Percentiles rank a stretch among this genome's conserved stretches.
phyloP scores from a whole-genome alignment of 352 stramenopile genomes.

The Pythium myriotylum region DNA sequence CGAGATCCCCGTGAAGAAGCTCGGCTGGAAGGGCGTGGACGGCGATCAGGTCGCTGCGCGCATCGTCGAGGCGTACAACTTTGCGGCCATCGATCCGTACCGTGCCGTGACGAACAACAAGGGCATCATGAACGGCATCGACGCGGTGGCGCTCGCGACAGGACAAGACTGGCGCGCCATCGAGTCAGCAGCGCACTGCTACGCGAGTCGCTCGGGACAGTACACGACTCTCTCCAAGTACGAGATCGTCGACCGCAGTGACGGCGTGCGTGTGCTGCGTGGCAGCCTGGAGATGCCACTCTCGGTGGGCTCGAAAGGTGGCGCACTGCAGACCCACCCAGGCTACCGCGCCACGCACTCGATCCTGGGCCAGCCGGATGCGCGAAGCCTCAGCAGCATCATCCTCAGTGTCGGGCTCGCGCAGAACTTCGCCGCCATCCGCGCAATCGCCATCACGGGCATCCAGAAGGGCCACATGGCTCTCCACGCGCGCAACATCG shows the following conservation, averaged over 20 bases:
- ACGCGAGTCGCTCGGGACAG: constrained; percentile 73
- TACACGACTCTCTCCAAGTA: constrained; percentile 85
- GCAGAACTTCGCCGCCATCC: constrained; percentile 87
- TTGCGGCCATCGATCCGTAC: constrained; percentile 81
- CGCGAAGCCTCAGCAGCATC: constrained; percentile 64
- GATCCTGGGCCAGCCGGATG: constrained; percentile 74
- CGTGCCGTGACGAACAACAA: constrained; percentile 90
- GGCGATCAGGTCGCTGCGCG: constrained; percentile 70
- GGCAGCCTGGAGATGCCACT: constrained; percentile 81
- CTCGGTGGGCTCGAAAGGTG: constrained; percentile 81
- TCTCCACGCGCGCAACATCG: constrained; percentile 85
- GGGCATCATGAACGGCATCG: constrained; percentile 89
- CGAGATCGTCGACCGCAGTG: constrained; percentile 36
- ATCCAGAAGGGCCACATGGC: constrained; percentile 90
- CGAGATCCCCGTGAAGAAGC: constrained; percentile 70
- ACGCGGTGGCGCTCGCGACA: constrained; percentile 78
- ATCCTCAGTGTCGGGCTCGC: constrained; percentile 81
- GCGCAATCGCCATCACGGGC: constrained; percentile 82
- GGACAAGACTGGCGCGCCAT: constrained; percentile 88
- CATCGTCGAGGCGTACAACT: constrained; percentile 87
- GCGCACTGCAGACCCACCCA: constrained; percentile 80
- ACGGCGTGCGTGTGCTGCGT: constrained; percentile 55
- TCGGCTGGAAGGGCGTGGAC: constrained; percentile 83
- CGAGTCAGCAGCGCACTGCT: constrained; percentile 82
- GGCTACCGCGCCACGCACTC: constrained; percentile 76